Conservation (phyloP, 2,329 filamentous ascomycete species). For the Aspergillus intermedius region DNA sequence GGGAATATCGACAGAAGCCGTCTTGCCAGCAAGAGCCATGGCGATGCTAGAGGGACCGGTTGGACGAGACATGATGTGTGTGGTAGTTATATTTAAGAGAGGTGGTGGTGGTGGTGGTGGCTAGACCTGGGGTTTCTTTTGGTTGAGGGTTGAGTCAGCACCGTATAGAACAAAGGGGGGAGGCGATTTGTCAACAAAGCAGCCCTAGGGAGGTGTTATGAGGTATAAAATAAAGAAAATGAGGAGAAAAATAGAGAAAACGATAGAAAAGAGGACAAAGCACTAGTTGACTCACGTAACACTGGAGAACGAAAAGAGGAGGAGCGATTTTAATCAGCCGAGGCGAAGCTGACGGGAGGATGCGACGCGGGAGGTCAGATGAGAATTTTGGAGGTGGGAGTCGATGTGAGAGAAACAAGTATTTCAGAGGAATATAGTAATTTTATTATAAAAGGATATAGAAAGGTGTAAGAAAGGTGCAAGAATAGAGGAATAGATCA, state of each 20-base stretch:
- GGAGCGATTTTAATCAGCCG: not conserved
- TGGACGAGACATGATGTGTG: slow-evolving; percentile 38
- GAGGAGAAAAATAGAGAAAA: not conserved
- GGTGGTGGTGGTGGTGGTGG: slow-evolving; percentile 8
- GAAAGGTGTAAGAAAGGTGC: not conserved
- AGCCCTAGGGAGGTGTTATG: not conserved
- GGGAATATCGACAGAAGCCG: slow-evolving; percentile 45
- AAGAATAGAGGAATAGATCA: not conserved
- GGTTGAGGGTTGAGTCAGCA: not conserved
- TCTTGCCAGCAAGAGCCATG: slow-evolving; percentile 46
- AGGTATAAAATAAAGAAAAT: not conserved
- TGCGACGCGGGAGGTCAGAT: too few species aligned
- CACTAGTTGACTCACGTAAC: slow-evolving; percentile 4
- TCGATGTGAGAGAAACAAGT: too few species aligned
- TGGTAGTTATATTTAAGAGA: not conserved
- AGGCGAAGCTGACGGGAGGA: slow-evolving; percentile 1
- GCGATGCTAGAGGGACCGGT: slow-evolving; percentile 40
- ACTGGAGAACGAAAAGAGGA: slow-evolving; percentile 1
- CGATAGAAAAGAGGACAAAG: not conserved
- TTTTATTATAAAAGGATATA: too few species aligned
- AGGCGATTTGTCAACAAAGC: not conserved
- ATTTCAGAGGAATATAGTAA: too few species aligned
- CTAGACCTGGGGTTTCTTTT: slow-evolving; percentile 4
- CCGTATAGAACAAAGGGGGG: not conserved
- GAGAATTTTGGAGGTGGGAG: too few species aligned